Evolutionary conservation across 139 green algal genomes (phyloP), one percentile per base, ranked within the genome.

Genomic region (Auxenochlorella protothecoides): DNA sequence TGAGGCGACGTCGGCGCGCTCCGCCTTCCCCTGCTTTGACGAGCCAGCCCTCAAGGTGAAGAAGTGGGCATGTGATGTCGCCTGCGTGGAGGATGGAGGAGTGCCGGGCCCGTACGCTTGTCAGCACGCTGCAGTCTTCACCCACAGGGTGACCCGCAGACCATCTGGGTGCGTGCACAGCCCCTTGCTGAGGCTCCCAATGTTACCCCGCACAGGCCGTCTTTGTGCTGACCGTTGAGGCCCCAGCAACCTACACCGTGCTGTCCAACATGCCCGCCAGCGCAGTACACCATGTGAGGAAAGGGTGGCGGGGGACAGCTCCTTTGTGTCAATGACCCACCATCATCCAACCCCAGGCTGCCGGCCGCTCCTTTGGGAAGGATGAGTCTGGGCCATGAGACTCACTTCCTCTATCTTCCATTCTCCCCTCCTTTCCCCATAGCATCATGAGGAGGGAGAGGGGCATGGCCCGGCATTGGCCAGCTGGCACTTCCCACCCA

Each of bases 11-110:
- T 65, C 78, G 4, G 91, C 91, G 2, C 81, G 90, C 69, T 84
- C 85, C 72, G 90, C 91, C 13, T 92, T 97, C 69, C 92, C 92
- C 2, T 97, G 92, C 83, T 97, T 95, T 70, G 92, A 97, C 76
- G 92, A 97, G 80, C 92, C 92, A 0, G 71, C 76, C 0, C 72
- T 92, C 13, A 97, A 97, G 87, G 90, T 91, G 6, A 2, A 10
- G 63, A 52, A 3, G 63, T 62, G 9, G 69, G 2, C 3, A 2
- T 68, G n/a, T 6, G 64, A 6, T 56, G 64, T 8, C 2, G 11
- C 2, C 5, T 9, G 16, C 6, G 27, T 44, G 27, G 27, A 44
- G 27, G 27, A 44, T 44, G 27, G 27, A 44, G 27, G 27, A 44
- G 27, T 44, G 27, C 27, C 27, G 27, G 27, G 27, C 27, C 27